These are phyloP conservation scores for Russula virescens DNA, from an alignment of 768 basidiomycete species.

Conservation along the genomic window DNA sequence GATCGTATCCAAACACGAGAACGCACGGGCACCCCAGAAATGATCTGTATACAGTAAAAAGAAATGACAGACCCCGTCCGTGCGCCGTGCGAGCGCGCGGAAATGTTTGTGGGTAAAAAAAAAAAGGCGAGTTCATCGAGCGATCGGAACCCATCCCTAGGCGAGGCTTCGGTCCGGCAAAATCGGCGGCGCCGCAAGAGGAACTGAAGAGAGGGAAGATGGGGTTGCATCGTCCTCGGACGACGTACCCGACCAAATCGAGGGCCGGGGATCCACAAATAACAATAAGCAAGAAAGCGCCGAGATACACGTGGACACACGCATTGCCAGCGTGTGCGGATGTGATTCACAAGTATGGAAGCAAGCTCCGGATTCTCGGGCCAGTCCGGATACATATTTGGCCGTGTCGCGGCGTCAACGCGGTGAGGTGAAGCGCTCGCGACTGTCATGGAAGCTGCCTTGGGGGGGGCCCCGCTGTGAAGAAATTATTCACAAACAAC, in stretches of 20 bases:
- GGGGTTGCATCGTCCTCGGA: neutral
- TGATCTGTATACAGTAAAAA: too few species aligned
- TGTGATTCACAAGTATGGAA: slow-evolving; percentile 5
- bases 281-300: slow-evolving; percentile 3
- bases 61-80: too few species aligned
- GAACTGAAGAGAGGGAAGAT: neutral
- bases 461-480: neutral
- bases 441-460: too few species aligned
- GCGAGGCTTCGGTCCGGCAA: neutral
- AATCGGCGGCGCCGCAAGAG: slow-evolving; percentile 1
- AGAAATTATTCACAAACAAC: neutral
- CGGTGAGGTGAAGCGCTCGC: neutral
- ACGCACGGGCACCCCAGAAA: too few species aligned
- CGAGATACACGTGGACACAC: neutral
- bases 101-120: too few species aligned
- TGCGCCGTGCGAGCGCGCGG: too few species aligned
- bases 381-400: slow-evolving; percentile 3
- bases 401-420: slow-evolving; percentile 11
- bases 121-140: neutral
- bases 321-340: neutral
- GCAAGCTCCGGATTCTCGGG: slow-evolving; percentile 5
- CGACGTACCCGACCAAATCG: slow-evolving; percentile 10
- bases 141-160: slow-evolving; percentile 8
- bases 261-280: neutral
- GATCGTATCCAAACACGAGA: too few species aligned